These are phyloP conservation scores for Peronospora belbahrii DNA, from an alignment of 352 stramenopile species.

Conservation along the genomic window DNA sequence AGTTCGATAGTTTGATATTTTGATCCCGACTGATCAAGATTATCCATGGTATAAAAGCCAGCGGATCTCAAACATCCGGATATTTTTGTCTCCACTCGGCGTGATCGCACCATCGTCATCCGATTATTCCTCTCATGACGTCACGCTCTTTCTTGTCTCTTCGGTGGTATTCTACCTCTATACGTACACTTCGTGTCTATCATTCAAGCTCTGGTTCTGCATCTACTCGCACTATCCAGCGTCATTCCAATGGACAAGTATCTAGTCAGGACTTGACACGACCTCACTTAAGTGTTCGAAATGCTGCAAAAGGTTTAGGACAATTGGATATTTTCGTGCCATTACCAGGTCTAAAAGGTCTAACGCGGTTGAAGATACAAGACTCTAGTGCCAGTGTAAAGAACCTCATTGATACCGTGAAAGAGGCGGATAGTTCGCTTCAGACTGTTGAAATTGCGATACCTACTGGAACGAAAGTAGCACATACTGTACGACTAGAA, in stretches of 20 bases:
- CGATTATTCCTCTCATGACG: constrained; percentile 2
- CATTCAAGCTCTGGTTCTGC: constrained; percentile 16
- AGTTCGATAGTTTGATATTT: no score
- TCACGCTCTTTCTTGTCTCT: constrained; percentile 1
- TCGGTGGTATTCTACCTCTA: constrained; percentile 1
- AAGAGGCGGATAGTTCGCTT: constrained; percentile 40
- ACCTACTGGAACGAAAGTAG: constrained; percentile 56
- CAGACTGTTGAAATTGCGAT: constrained; percentile 63
- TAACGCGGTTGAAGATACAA: constrained; percentile 41
- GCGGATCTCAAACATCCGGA: no score
- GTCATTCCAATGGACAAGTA: constrained; percentile 9
- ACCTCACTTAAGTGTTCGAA: constrained; percentile 41
- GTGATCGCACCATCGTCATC: constrained; percentile 8
- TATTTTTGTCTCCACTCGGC: no score
- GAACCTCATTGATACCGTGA: constrained; percentile 47
- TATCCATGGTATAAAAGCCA: no score
- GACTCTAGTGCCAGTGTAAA: constrained; percentile 37
- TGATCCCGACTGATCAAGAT: no score
- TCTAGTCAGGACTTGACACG: constrained; percentile 1
- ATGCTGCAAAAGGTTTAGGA: constrained; percentile 27
- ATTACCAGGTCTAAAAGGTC: constrained; percentile 41
- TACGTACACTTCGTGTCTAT: constrained; percentile 6
- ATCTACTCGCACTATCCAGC: constrained; percentile 9
- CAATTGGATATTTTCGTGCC: constrained; percentile 52
- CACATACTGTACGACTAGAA: constrained; percentile 48